Conservation (phyloP, 495 filamentous ascomycete genomes). For the Annulohypoxylon nitens region DNA sequence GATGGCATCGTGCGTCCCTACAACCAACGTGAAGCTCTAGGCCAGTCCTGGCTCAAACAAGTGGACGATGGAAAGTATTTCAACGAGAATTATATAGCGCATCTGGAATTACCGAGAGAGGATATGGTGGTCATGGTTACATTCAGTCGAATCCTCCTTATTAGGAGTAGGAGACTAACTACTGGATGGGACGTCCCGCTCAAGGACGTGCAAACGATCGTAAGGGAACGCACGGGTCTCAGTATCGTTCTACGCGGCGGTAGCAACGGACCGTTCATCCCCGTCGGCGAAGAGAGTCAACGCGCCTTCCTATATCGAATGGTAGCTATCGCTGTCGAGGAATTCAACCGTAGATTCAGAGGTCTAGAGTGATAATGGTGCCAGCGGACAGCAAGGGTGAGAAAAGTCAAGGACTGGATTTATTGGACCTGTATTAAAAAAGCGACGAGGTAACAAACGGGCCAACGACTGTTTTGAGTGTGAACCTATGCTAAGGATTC, state of each 20-base stretch:
- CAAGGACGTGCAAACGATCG: slow-evolving; percentile 96
- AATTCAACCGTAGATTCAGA: slow-evolving; percentile 68
- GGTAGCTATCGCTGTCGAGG: slow-evolving; percentile 69
- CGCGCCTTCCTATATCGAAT: slow-evolving; percentile 85
- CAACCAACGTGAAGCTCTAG: slow-evolving; percentile 93
- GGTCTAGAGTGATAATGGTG: slow-evolving; percentile 53
- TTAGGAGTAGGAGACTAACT: slow-evolving; percentile 83
- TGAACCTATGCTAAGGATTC: not conserved
- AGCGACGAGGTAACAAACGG: not conserved
- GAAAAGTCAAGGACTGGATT: not conserved
- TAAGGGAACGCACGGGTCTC: slow-evolving; percentile 95
- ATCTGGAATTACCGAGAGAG: slow-evolving; percentile 88
- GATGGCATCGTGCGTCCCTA: slow-evolving; percentile 97
- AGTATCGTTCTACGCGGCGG: slow-evolving; percentile 88
- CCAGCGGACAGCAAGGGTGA: not conserved
- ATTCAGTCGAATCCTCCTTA: slow-evolving; percentile 90
- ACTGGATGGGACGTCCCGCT: slow-evolving; percentile 96
- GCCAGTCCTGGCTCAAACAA: slow-evolving; percentile 99
- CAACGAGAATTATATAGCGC: slow-evolving; percentile 96
- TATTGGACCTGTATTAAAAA: not conserved
- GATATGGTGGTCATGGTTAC: slow-evolving; percentile 97
- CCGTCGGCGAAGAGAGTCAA: slow-evolving; percentile 87
- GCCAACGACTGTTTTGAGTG: not conserved
- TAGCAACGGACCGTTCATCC: slow-evolving; percentile 94
- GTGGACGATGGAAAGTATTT: slow-evolving; percentile 97